Base-by-base conservation (phyloP, 164 flowering plant genomes). In the Vitis labrusca region DNA sequence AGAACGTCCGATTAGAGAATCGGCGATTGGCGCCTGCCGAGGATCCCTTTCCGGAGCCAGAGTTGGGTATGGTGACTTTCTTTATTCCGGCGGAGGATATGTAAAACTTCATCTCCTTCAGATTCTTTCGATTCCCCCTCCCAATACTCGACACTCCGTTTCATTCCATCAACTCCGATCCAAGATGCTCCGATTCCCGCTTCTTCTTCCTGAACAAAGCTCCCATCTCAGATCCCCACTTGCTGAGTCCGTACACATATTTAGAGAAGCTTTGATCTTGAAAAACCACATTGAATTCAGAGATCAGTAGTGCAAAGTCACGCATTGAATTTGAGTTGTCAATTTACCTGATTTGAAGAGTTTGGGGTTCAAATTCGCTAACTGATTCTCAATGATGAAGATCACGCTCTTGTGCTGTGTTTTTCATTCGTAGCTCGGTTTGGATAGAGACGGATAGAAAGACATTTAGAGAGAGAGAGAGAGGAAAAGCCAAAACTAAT, bases 51-150 rank as follows among this genome's bases (percentile, higher is more conserved):
- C 76, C 86, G 60, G 19, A 49, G 14, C 63, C 73, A 67, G 71
- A 16, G 59, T 29, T 64, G 55, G 81, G 73, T 66, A 78, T 73
- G 10, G 78, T 72, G 12, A 83, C 65, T 70, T 74, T 72, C 77
- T 78, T 82, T 2, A 81, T 76, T 68, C 86, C 88, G 16, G 71
- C 17, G 23, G 88, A 68, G 55, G 86, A 81, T 65, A 84, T 77
- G 72, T 86, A 83, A 13, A 86, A 77, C 77, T 81, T 81, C 94
- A 89, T 89, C 13, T 68, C 64, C 64, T 12, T 37, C 44, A 37
- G 44, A 37, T 37, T 37, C 44, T 37, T 37, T 0, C 44, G 44
- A 37, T 37, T 37, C 54, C 29, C 15, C 19, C 27, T 55, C 61
- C 47, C 12, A 1, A 12, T 55, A 17, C 27, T 48, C 10, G 52